Evolutionary conservation across 176 grass and related monocot genomes (phyloP), one percentile per base, ranked within the genome.

Genomic region (Musa itinerans): DNA sequence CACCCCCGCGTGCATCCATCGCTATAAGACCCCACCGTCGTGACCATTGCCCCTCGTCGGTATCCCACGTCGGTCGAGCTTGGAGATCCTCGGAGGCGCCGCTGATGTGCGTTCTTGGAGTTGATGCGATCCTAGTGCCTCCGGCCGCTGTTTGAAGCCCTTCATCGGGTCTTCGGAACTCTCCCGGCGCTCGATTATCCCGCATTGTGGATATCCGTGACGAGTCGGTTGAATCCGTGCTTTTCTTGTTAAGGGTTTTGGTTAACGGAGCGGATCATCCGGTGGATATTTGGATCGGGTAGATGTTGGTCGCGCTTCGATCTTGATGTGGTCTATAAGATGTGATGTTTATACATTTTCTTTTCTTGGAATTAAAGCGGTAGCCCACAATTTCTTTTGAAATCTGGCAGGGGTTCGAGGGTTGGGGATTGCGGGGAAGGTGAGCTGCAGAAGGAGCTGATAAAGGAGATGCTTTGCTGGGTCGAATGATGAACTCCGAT

Each of bases 401-500:
- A 57, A 58, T 74, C 3, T 61, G 43, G 24, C 25, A 59, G 73
- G 73, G 26, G 10, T 24, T 61, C 16, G 52, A 61, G 20, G 15
- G 54, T 48, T 73, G 20, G 9, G 7, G 24, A 54, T 24, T 22
- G 52, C 6, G 23, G 52, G 19, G 24, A 24, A 57, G 74, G 54
- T 59, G 55, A 59, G 55, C 67, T 61, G 57, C 53, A 26, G 48
- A 9, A 9, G 23, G 49, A 77, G 48, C 73, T 57, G 73, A 61
- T 48, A 75, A 54, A 55, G 71, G 14, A 75, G 73, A 53, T 43
- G 54, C 1, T 75, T 75, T 59, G 21, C 14, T 27, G 62, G 50
- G 17, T 48, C 13, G 76, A 68, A 78, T 58, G 65, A 99, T 99
- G 96, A 87, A 99, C 75, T 63, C 89, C 62, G 85, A 88, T 56